Evolutionary conservation across 345 rosid species (phyloP).

Genomic region (Combretum micranthum): DNA sequence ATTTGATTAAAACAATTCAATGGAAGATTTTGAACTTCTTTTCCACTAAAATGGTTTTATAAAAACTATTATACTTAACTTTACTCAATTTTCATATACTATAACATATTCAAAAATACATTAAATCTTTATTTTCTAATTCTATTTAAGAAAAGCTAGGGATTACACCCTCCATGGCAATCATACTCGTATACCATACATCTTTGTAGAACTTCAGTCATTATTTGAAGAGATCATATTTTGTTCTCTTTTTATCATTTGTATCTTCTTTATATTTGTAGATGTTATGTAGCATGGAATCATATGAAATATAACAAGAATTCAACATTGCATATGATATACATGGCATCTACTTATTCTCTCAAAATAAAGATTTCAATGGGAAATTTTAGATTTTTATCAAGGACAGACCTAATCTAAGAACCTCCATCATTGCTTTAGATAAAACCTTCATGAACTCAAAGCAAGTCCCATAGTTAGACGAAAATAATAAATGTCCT

Average conservation of each 20-base stretch:
- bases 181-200: constrained; percentile 15
- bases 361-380: not conserved
- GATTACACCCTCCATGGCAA: constrained; percentile 16
- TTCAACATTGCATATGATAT: too few relatives aligned
- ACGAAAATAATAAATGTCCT: constrained; percentile 21
- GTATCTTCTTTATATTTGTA: constrained; percentile 17
- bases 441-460: constrained; percentile 30
- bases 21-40: too few relatives aligned
- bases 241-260: constrained; percentile 33
- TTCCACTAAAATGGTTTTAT: too few relatives aligned
- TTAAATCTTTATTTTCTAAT: too few relatives aligned
- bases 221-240: constrained; percentile 34
- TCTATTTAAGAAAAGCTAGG: too few relatives aligned
- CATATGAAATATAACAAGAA: not conserved
- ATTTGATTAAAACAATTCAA: too few relatives aligned
- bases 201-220: constrained; percentile 28
- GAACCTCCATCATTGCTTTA: constrained; percentile 28
- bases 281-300: constrained; percentile 21
- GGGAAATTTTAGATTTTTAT: not conserved
- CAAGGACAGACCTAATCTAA: constrained; percentile 29
- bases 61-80: too few relatives aligned
- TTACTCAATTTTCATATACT: too few relatives aligned
- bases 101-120: too few relatives aligned
- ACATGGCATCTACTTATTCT: not conserved
- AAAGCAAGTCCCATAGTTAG: constrained; percentile 24